Percentiles rank a stretch among this genome's conserved stretches.
phyloP scores from a whole-genome alignment of 2,329 filamentous ascomycete species.

The Trichoderma brevicompactum region DNA sequence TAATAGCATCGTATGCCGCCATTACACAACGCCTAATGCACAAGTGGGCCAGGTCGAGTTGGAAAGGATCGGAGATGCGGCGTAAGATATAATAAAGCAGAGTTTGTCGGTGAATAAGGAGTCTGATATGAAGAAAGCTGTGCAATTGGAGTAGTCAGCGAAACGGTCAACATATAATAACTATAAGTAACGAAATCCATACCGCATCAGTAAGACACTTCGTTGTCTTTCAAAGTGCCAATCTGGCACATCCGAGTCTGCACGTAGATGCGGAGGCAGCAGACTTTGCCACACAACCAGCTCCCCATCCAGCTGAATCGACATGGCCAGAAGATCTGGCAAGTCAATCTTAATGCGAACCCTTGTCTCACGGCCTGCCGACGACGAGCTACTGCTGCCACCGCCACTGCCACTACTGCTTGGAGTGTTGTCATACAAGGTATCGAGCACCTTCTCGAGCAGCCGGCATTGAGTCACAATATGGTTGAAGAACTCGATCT shows the following conservation, averaged over 20 bases:
- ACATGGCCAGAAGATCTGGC: constrained; percentile 23
- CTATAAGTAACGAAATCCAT: not conserved
- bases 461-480: constrained; percentile 24
- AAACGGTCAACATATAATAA: not conserved
- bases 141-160: not conserved
- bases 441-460: constrained; percentile 20
- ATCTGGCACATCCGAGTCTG: constrained; percentile 9
- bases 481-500: constrained; percentile 19
- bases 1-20: constrained; percentile 21
- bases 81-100: constrained; percentile 23
- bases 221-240: constrained; percentile 25
- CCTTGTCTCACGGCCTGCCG: constrained; percentile 2
- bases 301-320: constrained; percentile 15
- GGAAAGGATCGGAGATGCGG: constrained; percentile 17
- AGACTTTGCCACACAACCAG: constrained; percentile 10
- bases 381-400: constrained; percentile 12
- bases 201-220: constrained; percentile 22
- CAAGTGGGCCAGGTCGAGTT: constrained; percentile 8
- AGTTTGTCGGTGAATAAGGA: constrained; percentile 24
- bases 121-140: constrained; percentile 21
- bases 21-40: constrained; percentile 19
- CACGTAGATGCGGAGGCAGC: constrained; percentile 14
- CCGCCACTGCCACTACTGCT: constrained; percentile 12
- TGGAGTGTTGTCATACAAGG: constrained; percentile 22
- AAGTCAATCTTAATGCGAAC: constrained; percentile 19